Base-by-base conservation (phyloP, 495 filamentous ascomycete genomes). In the Tuber brumale region DNA sequence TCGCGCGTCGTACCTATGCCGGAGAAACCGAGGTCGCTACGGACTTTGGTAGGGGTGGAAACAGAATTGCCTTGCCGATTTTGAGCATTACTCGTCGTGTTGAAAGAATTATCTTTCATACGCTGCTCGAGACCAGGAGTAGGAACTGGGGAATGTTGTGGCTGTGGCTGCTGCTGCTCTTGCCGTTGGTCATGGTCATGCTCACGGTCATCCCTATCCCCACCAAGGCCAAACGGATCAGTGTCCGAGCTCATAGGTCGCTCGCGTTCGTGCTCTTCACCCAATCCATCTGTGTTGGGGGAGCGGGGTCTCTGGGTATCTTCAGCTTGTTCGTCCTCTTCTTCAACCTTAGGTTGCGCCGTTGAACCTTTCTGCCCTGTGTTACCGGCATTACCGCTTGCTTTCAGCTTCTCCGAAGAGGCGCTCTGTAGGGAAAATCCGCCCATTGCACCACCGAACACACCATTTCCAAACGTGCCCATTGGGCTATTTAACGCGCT, bases 1-100 rank as follows among this genome's bases (percentile, higher is more conserved):
- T 91, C 91, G 72, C 87, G 92, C 84, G 87, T 92, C 70, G 87
- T 89, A 79, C 88, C 88, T 71, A 93, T 88, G 44, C 91, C 92
- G 12, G 92, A 89, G 90, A 94, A 94, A n/a, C 93, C 94, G 81
- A 97, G 94, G 70, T 90, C 88, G 8, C 86, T 84, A 69, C 81
- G 79, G n/a, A 73, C 66, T 39, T 79, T 81, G 72, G 82, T 80
- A n/a, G 82, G 81, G 35, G 82, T 83, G 23, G 82, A 70, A 71
- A 81, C n/a, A 14, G 46, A 74, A 57, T 78, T 81, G 12, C 79
- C 81, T 70, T 71, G 71, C 73, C 81, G 88, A 90, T 7, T 89
- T 41, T 77, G 77, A 19, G 77, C 75, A 71, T 79, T 78, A 57
- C 73, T 35, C 46, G 80, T 74, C 72, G 75, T 51, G 72, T 76